Evolutionary conservation across 176 grass and related monocot genomes (phyloP).

Genomic region (Cocos nucifera): DNA sequence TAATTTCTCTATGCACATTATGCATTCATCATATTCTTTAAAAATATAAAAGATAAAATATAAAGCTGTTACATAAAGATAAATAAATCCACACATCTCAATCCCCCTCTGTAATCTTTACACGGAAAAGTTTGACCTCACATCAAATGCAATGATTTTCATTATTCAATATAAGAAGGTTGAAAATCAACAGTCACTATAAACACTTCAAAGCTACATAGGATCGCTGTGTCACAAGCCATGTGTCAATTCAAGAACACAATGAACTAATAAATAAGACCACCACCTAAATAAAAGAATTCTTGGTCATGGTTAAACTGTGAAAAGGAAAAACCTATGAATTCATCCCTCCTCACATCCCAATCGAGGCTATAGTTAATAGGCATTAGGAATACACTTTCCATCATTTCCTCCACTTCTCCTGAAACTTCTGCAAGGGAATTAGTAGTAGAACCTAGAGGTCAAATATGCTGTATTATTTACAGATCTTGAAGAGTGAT

Average conservation of each 20-base stretch:
- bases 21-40: too few relatives aligned
- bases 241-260: slow-evolving; percentile 4
- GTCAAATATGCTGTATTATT: slow-evolving; percentile 7
- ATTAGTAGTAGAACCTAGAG: slow-evolving; percentile 12
- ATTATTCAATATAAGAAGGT: too few relatives aligned
- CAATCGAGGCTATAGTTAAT: slow-evolving; percentile 4
- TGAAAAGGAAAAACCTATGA: slow-evolving; percentile 3
- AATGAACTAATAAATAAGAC: slow-evolving; percentile 9
- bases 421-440: slow-evolving; percentile 17
- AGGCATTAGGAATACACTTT: slow-evolving; percentile 12
- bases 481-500: slow-evolving; percentile 10
- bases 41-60: too few relatives aligned
- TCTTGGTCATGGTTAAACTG: too few relatives aligned
- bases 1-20: too few relatives aligned
- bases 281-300: neutral
- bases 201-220: too few relatives aligned
- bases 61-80: too few relatives aligned
- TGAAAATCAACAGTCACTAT: too few relatives aligned
- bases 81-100: too few relatives aligned
- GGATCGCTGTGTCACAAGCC: neutral
- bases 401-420: slow-evolving; percentile 29
- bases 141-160: too few relatives aligned
- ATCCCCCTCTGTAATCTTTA: too few relatives aligned
- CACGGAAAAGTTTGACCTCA: too few relatives aligned
- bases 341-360: neutral